Conservation (phyloP, 495 filamentous ascomycete species). For the Penicillium verhagenii region DNA sequence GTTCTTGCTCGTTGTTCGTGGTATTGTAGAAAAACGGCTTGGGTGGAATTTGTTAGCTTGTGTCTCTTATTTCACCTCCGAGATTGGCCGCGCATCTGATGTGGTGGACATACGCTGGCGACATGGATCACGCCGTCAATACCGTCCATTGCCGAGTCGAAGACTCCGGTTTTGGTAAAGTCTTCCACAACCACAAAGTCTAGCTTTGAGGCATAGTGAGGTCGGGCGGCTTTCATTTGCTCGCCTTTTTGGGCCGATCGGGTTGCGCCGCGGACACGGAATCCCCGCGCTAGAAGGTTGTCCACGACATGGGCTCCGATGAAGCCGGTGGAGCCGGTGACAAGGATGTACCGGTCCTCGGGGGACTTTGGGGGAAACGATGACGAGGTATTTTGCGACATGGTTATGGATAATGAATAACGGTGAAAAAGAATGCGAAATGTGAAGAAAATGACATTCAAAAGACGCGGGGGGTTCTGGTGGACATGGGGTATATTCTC, state of each 20-base stretch:
- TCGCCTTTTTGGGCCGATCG: conserved; percentile 31
- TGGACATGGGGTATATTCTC: not conserved
- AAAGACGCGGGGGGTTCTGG: not conserved
- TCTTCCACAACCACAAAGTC: conserved; percentile 40
- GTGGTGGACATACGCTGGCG: conserved; percentile 30
- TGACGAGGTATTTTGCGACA: not conserved
- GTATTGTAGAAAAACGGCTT: conserved; percentile 28
- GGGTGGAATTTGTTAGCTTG: not conserved
- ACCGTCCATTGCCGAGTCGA: conserved; percentile 32
- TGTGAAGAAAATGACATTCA: not conserved
- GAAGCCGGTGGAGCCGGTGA: conserved; percentile 44
- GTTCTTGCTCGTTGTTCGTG: conserved; percentile 63
- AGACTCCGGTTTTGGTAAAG: conserved; percentile 34
- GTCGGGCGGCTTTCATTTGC: conserved; percentile 30
- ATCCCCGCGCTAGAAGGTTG: conserved; percentile 30
- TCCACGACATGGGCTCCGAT: conserved; percentile 44
- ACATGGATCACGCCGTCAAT: conserved; percentile 42
- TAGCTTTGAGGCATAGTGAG: conserved; percentile 29
- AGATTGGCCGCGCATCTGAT: not conserved
- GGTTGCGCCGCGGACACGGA: conserved; percentile 38
- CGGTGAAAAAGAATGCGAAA: not conserved
- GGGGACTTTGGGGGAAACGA: not conserved
- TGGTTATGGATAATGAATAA: not conserved
- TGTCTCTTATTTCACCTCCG: too few relatives aligned
- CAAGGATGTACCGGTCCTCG: conserved; percentile 27